A percentile compares a stretch with the other conserved stretches of the same genome.
Conservation (phyloP, 2,329 filamentous ascomycete genomes). For the Curvularia sp. region DNA sequence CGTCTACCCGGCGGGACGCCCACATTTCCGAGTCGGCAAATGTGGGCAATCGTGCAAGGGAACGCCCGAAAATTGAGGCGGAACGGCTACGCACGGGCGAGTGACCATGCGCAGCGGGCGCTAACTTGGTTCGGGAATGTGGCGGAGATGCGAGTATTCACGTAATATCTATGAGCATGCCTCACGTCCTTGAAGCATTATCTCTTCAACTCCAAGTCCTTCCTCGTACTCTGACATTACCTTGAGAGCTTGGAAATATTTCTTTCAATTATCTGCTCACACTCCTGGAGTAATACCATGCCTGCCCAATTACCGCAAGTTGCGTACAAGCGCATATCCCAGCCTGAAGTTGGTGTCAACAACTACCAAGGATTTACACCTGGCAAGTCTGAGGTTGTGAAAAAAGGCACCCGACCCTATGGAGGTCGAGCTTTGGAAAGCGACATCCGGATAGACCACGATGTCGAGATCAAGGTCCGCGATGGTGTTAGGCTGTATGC, state of each 20-base stretch:
- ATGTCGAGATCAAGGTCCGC: constrained; percentile 54
- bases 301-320: constrained; percentile 41
- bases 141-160: neutral
- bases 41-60: constrained; percentile 3
- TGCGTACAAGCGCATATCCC: constrained; percentile 40
- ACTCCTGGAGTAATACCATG: constrained; percentile 23
- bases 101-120: neutral
- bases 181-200: neutral
- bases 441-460: constrained; percentile 55
- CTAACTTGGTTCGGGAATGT: neutral
- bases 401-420: constrained; percentile 49
- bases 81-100: neutral
- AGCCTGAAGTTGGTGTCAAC: constrained; percentile 51
- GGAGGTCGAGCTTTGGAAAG: constrained; percentile 45
- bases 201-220: neutral
- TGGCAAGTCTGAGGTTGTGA: constrained; percentile 51
- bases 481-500: constrained; percentile 54
- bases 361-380: constrained; percentile 52
- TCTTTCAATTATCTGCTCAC: neutral
- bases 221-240: too few species aligned
- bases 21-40: neutral
- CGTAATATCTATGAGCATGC: neutral
- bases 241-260: neutral
- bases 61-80: neutral
- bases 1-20: neutral